Evolutionary conservation across 345 rosid species (phyloP).

Genomic region (Sonneratia caseolaris): DNA sequence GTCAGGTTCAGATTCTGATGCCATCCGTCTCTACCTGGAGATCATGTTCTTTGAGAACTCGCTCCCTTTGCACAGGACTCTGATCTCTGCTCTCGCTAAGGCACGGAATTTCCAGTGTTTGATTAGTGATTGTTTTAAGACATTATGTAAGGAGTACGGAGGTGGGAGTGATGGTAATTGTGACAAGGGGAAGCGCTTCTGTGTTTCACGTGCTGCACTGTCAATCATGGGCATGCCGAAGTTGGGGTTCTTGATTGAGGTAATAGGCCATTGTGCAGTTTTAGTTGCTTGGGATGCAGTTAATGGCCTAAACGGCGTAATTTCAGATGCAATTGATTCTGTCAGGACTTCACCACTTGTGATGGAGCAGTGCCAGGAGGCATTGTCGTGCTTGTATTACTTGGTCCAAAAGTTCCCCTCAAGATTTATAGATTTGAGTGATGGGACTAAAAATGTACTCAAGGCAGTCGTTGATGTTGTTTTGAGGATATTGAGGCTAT

Average conservation of each 20-base stretch:
- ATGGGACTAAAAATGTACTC: slow-evolving; percentile 27
- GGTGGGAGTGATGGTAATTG: slow-evolving; percentile 14
- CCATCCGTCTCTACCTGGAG: slow-evolving; percentile 51
- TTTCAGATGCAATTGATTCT: slow-evolving; percentile 44
- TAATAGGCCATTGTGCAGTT: slow-evolving; percentile 62
- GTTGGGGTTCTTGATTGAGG: slow-evolving; percentile 64
- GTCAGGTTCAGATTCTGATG: slow-evolving; percentile 22
- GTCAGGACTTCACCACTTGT: slow-evolving; percentile 83
- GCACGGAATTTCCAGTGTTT: slow-evolving; percentile 32
- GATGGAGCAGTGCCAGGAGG: slow-evolving; percentile 95
- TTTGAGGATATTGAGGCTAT: slow-evolving; percentile 48
- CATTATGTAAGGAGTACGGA: slow-evolving; percentile 57
- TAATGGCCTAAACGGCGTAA: slow-evolving; percentile 53
- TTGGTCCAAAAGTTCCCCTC: slow-evolving; percentile 73
- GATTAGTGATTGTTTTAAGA: slow-evolving; percentile 43
- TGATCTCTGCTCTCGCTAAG: slow-evolving; percentile 65
- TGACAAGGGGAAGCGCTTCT: slow-evolving; percentile 41
- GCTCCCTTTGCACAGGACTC: slow-evolving; percentile 61
- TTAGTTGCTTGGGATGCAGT: slow-evolving; percentile 61
- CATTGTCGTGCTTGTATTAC: slow-evolving; percentile 83
- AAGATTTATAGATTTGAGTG: slow-evolving; percentile 34
- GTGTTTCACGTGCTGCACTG: slow-evolving; percentile 70
- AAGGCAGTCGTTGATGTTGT: slow-evolving; percentile 49
- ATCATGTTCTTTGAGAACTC: slow-evolving; percentile 78
- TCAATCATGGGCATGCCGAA: slow-evolving; percentile 90